Evolutionary conservation across 1,284 basidiomycete genomes (phyloP), one percentile per base, ranked within the genome.

Genomic region (Pterulicium gracile): DNA sequence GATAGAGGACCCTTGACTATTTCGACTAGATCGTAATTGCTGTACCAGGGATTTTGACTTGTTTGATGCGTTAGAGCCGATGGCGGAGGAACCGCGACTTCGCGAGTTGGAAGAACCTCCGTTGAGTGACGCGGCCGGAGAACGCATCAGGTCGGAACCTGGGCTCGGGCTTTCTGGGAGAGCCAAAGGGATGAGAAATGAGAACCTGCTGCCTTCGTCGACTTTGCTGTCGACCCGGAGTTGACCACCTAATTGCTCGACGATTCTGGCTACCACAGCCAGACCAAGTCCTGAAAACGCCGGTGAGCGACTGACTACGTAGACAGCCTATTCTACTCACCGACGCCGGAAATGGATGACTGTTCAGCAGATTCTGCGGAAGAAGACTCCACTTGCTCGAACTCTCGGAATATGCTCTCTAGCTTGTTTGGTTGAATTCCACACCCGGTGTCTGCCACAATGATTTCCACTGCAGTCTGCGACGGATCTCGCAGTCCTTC

Each of bases 361-460:
- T 24, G 20, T 4, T 43, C 42, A 17, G 58, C 58, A 13, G 59
- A 54, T 47, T 61, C 65, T 3, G 69, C 55, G 36, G 69, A 66
- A 10, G 62, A 61, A 3, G 76, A 76, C 52, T 88, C 87, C 2
- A 89, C 85, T 54, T 89, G 83, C 62, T 92, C 89, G 50, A 94
- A 87, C 50, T 90, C 86, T 45, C 88, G 69, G 65, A 93, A 93
- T 50, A 93, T 88, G 48, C 76, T 78, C 58, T 88, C 85, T 19
- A 93, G 70, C 61, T 86, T 86, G 35, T 73, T 72, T 3, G 70
- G 66, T 0, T 80, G 61, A 44, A 94, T 93, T 3, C 90, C 90
- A 53, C 76, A 77, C 0, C 88, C 88, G 1, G 84, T 85, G 56
- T 91, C 88, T 5, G 73, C 68, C n/a, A 91, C 79, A 22, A 79